Base-by-base conservation (phyloP, 306 rosid species). In the Carpinus viminea region DNA sequence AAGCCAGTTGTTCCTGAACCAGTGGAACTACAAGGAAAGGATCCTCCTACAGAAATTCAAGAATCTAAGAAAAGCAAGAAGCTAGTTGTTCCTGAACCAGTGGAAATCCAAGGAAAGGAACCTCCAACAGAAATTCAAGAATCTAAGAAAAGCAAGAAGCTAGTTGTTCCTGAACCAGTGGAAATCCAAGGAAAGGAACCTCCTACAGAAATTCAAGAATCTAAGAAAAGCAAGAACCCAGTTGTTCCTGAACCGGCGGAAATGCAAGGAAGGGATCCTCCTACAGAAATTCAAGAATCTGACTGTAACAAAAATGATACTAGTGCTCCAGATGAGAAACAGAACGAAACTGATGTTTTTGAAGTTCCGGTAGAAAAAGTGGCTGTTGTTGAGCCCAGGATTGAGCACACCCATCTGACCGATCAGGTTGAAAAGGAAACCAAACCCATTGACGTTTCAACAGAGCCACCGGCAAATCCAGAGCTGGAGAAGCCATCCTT, bases 271-370 rank as follows among this genome's bases (percentile, higher is more conserved):
- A 88, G 74, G 18, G 43, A 80, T 54, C 78, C 82, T 72, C 74
- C 90, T 12, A 75, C 48, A 46, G 83, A 73, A 74, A 76, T 72
- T 57, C 57, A 76, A 76, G 70, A 74, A 28, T 87, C 83, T 77
- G 50, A 64, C 61, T 70, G 60, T 41, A 57, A 72, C 34, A 60
- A 62, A 75, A 85, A 86, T 74, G 77, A 75, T 12, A 48, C 13
- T 16, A 48, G 15, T 59, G 41, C 52, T 59, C 79, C 17, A 5
- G 87, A 82, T 70, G 91, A 87, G 18, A 85, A 72, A 70, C 87
- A 83, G 54, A 65, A 66, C 68, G 97, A 89, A 85, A 92, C 97
- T 71, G 97, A 92, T 74, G 96, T 92, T 68, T 92, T 89, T 53
- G 92, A 90, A 89, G 96, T 92, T 74, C 96, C 89, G 1, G 79